Conservation (phyloP, 2,329 filamentous ascomycete genomes). For the Monosporascus sp. region DNA sequence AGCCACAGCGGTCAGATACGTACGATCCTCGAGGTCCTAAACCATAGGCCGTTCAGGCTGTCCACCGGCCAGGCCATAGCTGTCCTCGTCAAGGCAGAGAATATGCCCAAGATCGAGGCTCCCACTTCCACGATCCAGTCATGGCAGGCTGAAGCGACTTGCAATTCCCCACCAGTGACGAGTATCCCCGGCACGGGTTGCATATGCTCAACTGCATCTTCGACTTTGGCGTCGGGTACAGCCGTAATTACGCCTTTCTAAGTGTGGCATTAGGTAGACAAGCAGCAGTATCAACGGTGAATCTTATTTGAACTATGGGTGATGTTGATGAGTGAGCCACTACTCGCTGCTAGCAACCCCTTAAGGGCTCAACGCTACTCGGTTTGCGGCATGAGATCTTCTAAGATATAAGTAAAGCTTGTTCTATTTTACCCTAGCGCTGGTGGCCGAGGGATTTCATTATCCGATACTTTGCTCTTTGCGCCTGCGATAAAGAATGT, state of each 20-base stretch:
- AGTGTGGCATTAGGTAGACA: not conserved
- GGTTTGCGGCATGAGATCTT: too few species aligned
- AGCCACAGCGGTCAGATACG: slow-evolving; percentile 55
- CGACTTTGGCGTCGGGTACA: slow-evolving; percentile 9
- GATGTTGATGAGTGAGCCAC: too few species aligned
- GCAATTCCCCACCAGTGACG: slow-evolving; percentile 38
- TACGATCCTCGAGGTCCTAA: slow-evolving; percentile 48
- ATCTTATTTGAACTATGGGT: too few species aligned
- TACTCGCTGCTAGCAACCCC: too few species aligned
- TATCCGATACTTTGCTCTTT: too few species aligned
- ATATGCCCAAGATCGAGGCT: slow-evolving; percentile 19
- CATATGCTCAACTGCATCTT: slow-evolving; percentile 28
- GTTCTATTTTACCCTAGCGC: too few species aligned
- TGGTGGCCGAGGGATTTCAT: too few species aligned
- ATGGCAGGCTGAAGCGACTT: slow-evolving; percentile 38
- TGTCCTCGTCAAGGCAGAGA: slow-evolving; percentile 58
- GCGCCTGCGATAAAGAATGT: too few species aligned
- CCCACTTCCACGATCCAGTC: slow-evolving; percentile 28
- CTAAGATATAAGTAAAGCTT: too few species aligned
- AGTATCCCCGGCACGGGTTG: slow-evolving; percentile 37
- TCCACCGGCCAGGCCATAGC: slow-evolving; percentile 65
- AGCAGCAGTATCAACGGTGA: not conserved
- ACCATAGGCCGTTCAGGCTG: slow-evolving; percentile 56
- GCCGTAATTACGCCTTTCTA: slow-evolving; percentile 5
- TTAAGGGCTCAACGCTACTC: too few species aligned